phyloP scores from a whole-genome alignment of 2,329 filamentous ascomycete genomes.

The Botrytis fabae region DNA sequence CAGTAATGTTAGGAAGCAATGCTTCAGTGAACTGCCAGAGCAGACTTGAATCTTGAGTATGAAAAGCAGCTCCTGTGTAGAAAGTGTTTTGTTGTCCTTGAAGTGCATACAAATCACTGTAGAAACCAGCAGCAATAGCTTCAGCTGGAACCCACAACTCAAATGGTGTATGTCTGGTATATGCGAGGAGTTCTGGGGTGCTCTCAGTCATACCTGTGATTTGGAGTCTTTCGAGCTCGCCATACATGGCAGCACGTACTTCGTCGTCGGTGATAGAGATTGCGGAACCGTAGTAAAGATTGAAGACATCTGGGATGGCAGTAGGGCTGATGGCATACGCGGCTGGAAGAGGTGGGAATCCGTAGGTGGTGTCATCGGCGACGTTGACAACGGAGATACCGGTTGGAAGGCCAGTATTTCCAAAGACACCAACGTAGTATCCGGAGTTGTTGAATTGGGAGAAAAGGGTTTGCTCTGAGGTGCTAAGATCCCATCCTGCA shows the following conservation, averaged over 20 bases:
- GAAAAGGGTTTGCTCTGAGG: conserved; percentile 43
- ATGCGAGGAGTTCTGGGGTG: conserved; percentile 27
- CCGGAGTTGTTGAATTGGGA: conserved; percentile 42
- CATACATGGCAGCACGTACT: conserved; percentile 29
- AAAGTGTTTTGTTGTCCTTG: conserved; percentile 49
- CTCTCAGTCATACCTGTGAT: conserved; percentile 18
- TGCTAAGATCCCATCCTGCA: conserved; percentile 42
- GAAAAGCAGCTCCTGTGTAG: conserved; percentile 47
- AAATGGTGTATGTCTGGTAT: conserved; percentile 31
- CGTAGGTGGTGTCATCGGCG: conserved; percentile 36
- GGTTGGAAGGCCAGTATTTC: conserved; percentile 43
- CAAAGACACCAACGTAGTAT: conserved; percentile 45
- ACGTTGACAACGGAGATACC: conserved; percentile 36
- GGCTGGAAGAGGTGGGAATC: conserved; percentile 40
- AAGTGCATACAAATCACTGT: conserved; percentile 45
- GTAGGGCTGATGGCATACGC: conserved; percentile 37
- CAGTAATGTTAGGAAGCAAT: conserved; percentile 29
- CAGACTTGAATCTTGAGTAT: conserved; percentile 39
- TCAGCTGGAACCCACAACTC: conserved; percentile 36
- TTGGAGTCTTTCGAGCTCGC: conserved; percentile 23
- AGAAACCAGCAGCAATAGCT: conserved; percentile 45
- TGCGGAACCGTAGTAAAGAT: conserved; percentile 27
- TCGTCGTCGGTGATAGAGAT: conserved; percentile 23
- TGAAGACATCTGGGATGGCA: conserved; percentile 25
- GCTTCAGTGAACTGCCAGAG: conserved; percentile 40